Percentiles rank a stretch among this genome's conserved stretches.
These are phyloP conservation scores for Aspergillus phoenicis DNA, from an alignment of 2,329 filamentous ascomycete genomes.

Conservation along the genomic window DNA sequence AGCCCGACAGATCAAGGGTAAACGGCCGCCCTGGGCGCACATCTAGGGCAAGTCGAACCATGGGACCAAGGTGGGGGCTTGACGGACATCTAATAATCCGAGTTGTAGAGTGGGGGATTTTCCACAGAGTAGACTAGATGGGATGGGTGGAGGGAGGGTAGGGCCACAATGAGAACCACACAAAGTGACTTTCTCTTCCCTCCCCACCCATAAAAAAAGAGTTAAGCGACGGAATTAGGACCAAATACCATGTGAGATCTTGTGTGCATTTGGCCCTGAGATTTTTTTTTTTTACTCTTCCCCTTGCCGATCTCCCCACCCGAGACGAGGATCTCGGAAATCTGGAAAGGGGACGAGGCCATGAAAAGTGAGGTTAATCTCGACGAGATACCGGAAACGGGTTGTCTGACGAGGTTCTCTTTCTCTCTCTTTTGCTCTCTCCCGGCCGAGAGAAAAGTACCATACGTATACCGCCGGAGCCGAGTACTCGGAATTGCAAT, in stretches of 20 bases:
- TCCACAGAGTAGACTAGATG: not conserved
- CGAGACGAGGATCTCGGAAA: not conserved
- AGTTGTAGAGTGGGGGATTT: not conserved
- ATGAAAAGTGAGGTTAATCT: too few species aligned
- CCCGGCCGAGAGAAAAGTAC: not conserved
- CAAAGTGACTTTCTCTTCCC: not conserved
- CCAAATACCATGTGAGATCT: constrained; percentile 5
- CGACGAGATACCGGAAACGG: too few species aligned
- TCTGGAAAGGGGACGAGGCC: not conserved
- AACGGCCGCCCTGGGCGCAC: not conserved
- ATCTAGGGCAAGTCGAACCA: not conserved
- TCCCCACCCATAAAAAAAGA: not conserved
- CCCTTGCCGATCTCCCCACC: constrained; percentile 18
- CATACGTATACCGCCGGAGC: not conserved
- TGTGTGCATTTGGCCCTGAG: constrained; percentile 7
- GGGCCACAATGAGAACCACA: not conserved
- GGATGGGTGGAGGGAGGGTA: too few species aligned
- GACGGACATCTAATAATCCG: not conserved
- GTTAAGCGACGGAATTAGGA: not conserved
- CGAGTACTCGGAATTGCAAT: not conserved
- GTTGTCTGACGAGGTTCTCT: too few species aligned
- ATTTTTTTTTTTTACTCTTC: not conserved
- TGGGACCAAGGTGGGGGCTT: not conserved
- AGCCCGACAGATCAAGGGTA: not conserved
- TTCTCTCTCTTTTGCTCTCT: too few species aligned